Evolutionary conservation across 768 basidiomycete genomes (phyloP).

Genomic region (Tylopilus vinaceipallidus): DNA sequence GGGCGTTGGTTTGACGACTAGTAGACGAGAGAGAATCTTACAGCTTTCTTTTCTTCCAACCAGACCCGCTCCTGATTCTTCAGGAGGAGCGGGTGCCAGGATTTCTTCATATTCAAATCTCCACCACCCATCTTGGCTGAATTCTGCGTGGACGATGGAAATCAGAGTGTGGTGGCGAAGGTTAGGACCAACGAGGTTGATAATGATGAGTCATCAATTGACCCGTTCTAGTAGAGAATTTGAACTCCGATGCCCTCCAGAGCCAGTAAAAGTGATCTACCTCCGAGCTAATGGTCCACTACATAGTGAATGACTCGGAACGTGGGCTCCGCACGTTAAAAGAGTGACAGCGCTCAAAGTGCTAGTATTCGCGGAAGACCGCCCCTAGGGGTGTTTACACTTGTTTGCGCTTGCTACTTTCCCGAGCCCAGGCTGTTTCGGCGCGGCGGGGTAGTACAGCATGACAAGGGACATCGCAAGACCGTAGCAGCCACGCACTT

Average conservation of each 20-base stretch:
- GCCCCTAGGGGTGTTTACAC: no score
- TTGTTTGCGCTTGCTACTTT: conserved; percentile 28
- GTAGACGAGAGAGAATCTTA: conserved; percentile 35
- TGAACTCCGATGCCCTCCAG: no score
- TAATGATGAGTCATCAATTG: neutral
- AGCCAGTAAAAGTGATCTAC: no score
- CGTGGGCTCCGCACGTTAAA: neutral
- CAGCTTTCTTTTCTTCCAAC: conserved; percentile 97
- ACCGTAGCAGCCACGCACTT: conserved; percentile 1
- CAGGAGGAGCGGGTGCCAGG: conserved; percentile 97
- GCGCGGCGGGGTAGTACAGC: neutral
- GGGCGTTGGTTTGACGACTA: conserved; percentile 10
- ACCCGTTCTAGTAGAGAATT: no score
- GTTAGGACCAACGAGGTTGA: neutral
- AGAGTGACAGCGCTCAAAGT: no score
- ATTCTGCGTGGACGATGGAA: conserved; percentile 13
- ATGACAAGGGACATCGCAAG: conserved; percentile 6
- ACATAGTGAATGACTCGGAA: neutral
- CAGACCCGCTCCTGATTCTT: conserved; percentile 99
- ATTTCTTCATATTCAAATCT: conserved; percentile 99
- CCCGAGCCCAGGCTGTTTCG: neutral
- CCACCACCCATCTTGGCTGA: conserved; percentile 91
- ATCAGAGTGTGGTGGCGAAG: conserved; percentile 7
- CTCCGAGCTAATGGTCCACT: neutral
- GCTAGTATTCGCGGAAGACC: no score